A percentile compares a stretch with the other conserved stretches of the same genome.
Conservation (phyloP, 495 filamentous ascomycete species). For the Recurvomyces mirabilis region DNA sequence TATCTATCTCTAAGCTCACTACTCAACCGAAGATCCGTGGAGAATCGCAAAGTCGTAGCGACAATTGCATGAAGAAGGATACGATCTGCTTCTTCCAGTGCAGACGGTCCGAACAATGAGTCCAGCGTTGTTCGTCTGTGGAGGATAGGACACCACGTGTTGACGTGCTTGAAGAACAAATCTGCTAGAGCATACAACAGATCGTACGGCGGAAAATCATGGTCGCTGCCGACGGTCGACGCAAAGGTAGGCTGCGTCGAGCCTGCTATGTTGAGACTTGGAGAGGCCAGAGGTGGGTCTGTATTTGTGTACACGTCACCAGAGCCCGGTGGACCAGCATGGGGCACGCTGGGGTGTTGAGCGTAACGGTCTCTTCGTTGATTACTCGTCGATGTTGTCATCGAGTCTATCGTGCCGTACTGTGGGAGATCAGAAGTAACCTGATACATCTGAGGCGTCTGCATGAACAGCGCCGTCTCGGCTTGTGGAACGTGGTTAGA, state of each 20-base stretch:
- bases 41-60: slow-evolving; percentile 74
- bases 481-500: slow-evolving; percentile 37
- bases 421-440: neutral
- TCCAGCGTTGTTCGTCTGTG: slow-evolving; percentile 70
- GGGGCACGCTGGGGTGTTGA: neutral
- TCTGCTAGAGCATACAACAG: slow-evolving; percentile 70
- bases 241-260: neutral
- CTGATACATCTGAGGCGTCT: slow-evolving; percentile 39
- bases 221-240: slow-evolving; percentile 37
- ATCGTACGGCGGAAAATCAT: slow-evolving; percentile 77
- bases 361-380: too few relatives aligned
- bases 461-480: slow-evolving; percentile 52
- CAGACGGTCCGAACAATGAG: slow-evolving; percentile 64
- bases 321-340: slow-evolving; percentile 19
- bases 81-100: slow-evolving; percentile 66
- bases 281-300: slow-evolving; percentile 35
- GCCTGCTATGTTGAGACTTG: slow-evolving; percentile 33
- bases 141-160: slow-evolving; percentile 83
- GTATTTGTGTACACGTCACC: slow-evolving; percentile 36
- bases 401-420: too few relatives aligned
- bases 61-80: slow-evolving; percentile 80
- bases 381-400: too few relatives aligned
- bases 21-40: slow-evolving; percentile 58
- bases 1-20: slow-evolving; percentile 59
- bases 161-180: slow-evolving; percentile 82